Conservation (phyloP, 805 yeast genomes). For the Wickerhamiella bombiphila region DNA sequence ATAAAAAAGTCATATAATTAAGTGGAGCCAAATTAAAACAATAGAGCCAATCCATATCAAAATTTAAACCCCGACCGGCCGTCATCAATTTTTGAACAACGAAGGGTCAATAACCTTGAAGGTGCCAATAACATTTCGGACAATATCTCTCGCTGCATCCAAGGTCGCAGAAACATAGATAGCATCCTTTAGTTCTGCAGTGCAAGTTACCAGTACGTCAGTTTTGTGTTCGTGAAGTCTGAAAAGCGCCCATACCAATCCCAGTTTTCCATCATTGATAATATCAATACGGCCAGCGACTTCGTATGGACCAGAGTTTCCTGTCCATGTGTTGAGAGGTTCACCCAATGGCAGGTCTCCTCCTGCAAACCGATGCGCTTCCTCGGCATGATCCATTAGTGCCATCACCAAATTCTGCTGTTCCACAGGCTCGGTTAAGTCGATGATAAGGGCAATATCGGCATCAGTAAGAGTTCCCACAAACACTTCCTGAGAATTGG, state of each 20-base stretch:
- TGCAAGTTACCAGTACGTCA: constrained; percentile 16
- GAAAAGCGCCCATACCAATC: constrained; percentile 13
- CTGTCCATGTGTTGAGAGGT: constrained; percentile 6
- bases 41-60: too few species aligned
- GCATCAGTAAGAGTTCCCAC: constrained; percentile 29
- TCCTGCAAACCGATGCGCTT: constrained; percentile 15
- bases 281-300: constrained; percentile 13
- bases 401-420: constrained; percentile 11
- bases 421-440: constrained; percentile 27
- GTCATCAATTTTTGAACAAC: constrained; percentile 6
- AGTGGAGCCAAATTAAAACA: too few species aligned
- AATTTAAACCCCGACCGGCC: too few species aligned
- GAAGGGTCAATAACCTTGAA: constrained; percentile 13
- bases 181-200: constrained; percentile 2
- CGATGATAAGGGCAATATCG: constrained; percentile 27
- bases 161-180: neutral
- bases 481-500: constrained; percentile 89
- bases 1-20: too few species aligned
- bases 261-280: constrained; percentile 5
- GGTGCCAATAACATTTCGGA: constrained; percentile 7
- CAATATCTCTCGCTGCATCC: constrained; percentile 7
- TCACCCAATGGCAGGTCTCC: constrained; percentile 3
- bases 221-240: constrained; percentile 13
- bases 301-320: constrained; percentile 7
- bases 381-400: constrained; percentile 15